phyloP scores from a whole-genome alignment of 2,329 filamentous ascomycete species.

The Sporothrix brunneoviolacea region DNA sequence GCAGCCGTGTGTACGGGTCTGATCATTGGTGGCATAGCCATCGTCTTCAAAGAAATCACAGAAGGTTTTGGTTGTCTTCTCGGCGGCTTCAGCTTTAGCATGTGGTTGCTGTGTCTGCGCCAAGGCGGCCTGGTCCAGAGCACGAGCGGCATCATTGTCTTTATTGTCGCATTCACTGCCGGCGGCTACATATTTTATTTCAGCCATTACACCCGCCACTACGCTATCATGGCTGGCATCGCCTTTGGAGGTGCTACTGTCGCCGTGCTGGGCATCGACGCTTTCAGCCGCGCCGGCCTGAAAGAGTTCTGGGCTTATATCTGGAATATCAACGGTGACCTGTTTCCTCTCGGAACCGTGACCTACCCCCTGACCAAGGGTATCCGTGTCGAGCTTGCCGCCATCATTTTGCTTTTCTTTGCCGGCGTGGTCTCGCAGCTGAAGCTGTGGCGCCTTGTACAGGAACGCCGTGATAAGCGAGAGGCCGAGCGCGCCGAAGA shows the following conservation, averaged over 20 bases:
- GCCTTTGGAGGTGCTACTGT: constrained; percentile 77
- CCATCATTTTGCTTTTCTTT: constrained; percentile 65
- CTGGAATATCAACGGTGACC: constrained; percentile 71
- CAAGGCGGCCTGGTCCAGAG: constrained; percentile 66
- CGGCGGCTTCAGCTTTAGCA: constrained; percentile 76
- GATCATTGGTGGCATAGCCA: constrained; percentile 64
- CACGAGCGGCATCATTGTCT: constrained; percentile 58
- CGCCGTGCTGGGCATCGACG: constrained; percentile 79
- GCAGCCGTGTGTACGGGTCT: constrained; percentile 67
- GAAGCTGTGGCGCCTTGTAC: constrained; percentile 76
- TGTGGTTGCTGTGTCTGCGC: constrained; percentile 82
- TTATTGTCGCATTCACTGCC: constrained; percentile 67
- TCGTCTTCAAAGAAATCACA: constrained; percentile 78
- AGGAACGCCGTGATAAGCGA: constrained; percentile 50
- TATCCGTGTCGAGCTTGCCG: constrained; percentile 77
- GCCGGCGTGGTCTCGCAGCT: constrained; percentile 78
- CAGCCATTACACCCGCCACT: constrained; percentile 68
- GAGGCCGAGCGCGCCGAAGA: constrained; percentile 44
- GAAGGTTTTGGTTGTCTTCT: constrained; percentile 77
- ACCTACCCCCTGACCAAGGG: constrained; percentile 83
- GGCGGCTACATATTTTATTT: constrained; percentile 69
- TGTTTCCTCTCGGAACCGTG: constrained; percentile 69
- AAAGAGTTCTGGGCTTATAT: constrained; percentile 97
- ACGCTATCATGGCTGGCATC: constrained; percentile 68
- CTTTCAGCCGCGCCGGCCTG: constrained; percentile 79